Base-by-base conservation (phyloP, 2,329 filamentous ascomycete species). In the Aspergillaceae sp. region DNA sequence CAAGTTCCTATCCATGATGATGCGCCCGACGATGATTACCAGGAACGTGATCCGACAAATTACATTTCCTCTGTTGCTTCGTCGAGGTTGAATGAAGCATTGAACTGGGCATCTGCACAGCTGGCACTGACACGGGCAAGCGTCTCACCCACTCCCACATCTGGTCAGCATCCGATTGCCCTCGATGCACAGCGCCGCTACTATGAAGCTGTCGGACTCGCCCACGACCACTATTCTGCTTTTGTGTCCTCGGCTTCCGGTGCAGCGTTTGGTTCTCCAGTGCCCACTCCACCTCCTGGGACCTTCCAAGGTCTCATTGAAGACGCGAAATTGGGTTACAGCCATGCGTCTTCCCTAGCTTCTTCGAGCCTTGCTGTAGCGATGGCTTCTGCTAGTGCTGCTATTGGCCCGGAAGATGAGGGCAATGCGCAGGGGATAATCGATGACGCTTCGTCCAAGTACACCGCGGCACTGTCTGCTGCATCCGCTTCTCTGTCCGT, bases 181-280 rank as follows among this genome's bases (percentile, higher is more conserved):
- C 65, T 83, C 68, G 72, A 77, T 74, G 68, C 79, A 70, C 61
- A 79, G 73, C 61, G 82, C 74, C 70, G 84, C 47, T 91, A 91
- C 65, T 90, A 88, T 56, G 84, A 87, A 52, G 86, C 83, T 7
- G 66, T 92, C 27, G 87, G 87, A 29, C 65, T 87, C 40, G 87
- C 88, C 1, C 84, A 94, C 57, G 86, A 82, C 38, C 80, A 83
- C 34, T 92, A 92, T 63, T 81, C 83, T 4, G 83, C 83, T 42
- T 91, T 92, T 58, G 53, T 92, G 2, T 74, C 75, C 8, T 81
- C 83, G 4, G 87, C 86, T 5, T 87, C 84, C 7, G 80, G 77
- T 33, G 86, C 82, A 19, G 72, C 87, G 36, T 83, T 79, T 46
- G 80, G 80, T 5, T 78, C 79, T 7, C 78, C 81, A 10, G 82